Evolutionary conservation across 768 basidiomycete species (phyloP).

Genomic region (Psilocybe tampanensis): DNA sequence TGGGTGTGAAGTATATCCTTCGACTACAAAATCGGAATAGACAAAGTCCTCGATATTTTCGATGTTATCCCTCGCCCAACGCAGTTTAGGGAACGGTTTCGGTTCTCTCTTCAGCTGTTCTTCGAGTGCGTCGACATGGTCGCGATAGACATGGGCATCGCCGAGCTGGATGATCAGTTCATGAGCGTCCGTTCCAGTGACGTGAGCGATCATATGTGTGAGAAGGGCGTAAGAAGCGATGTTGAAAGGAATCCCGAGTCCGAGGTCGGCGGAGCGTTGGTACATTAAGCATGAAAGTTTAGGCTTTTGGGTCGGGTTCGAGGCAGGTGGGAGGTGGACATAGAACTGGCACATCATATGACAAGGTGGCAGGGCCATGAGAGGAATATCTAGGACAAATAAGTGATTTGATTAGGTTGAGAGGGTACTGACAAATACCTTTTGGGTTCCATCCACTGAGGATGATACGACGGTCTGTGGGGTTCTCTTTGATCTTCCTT

Average conservation of each 20-base stretch:
- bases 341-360: slow-evolving; percentile 99
- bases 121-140: slow-evolving; percentile 88
- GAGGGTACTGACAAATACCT: slow-evolving; percentile 52
- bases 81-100: slow-evolving; percentile 78
- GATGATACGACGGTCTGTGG: slow-evolving; percentile 92
- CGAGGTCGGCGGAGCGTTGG: slow-evolving; percentile 96
- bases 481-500: slow-evolving; percentile 88
- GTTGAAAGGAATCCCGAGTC: slow-evolving; percentile 98
- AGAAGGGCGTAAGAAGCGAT: slow-evolving; percentile 98
- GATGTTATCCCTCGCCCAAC: slow-evolving; percentile 67
- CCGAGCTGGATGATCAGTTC: slow-evolving; percentile 96
- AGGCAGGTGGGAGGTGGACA: slow-evolving; percentile 78
- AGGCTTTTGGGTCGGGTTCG: slow-evolving; percentile 53
- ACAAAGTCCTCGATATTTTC: slow-evolving; percentile 79
- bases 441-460: slow-evolving; percentile 98
- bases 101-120: slow-evolving; percentile 81
- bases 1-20: slow-evolving; percentile 84
- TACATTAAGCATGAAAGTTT: slow-evolving; percentile 95
- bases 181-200: slow-evolving; percentile 83
- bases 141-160: slow-evolving; percentile 94
- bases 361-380: slow-evolving; percentile 97
- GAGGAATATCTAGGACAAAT: slow-evolving; percentile 68
- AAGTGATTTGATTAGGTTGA: background rate
- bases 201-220: slow-evolving; percentile 96
- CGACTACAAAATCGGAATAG: slow-evolving; percentile 80